A percentile compares a stretch with the other conserved stretches of the same genome.
phyloP scores from a whole-genome alignment of 495 filamentous ascomycete species.

The Glonium stellatum region DNA sequence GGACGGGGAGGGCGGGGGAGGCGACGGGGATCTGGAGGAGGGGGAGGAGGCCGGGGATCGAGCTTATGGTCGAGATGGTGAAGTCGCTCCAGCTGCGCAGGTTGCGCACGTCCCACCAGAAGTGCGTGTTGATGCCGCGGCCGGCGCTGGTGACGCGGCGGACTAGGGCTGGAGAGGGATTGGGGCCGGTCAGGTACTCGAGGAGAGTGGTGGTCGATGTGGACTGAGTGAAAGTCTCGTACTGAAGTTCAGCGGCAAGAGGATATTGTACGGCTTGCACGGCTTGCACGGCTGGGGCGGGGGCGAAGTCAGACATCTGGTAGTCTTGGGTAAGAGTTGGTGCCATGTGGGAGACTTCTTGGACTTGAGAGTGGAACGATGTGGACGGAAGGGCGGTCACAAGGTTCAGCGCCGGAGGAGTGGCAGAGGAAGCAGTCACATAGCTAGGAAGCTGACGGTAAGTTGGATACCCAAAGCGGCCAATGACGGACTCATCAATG shows the following conservation, averaged over 20 bases:
- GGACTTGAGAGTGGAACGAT: slow-evolving; percentile 16
- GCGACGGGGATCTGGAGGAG: slow-evolving; percentile 69
- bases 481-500: slow-evolving; percentile 59
- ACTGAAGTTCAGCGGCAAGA: slow-evolving; percentile 34
- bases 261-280: slow-evolving; percentile 33
- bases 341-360: slow-evolving; percentile 16
- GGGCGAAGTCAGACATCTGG: slow-evolving; percentile 42
- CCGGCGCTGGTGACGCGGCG: slow-evolving; percentile 67
- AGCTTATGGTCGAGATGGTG: slow-evolving; percentile 61
- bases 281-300: slow-evolving; percentile 26
- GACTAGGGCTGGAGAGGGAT: slow-evolving; percentile 74
- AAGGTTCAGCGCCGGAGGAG: slow-evolving; percentile 22
- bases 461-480: slow-evolving; percentile 69
- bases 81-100: slow-evolving; percentile 75
- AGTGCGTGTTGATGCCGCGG: slow-evolving; percentile 68
- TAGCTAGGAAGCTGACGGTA: slow-evolving; percentile 73
- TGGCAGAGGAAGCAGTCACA: slow-evolving; percentile 35
- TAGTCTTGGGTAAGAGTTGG: slow-evolving; percentile 23
- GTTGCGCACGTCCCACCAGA: slow-evolving; percentile 93
- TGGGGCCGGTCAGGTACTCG: slow-evolving; percentile 69
- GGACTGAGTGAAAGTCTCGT: slow-evolving; percentile 34
- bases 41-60: slow-evolving; percentile 62
- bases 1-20: slow-evolving; percentile 54
- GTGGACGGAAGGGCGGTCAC: slow-evolving; percentile 25
- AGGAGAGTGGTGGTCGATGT: slow-evolving; percentile 60